A percentile compares a stretch with the other conserved stretches of the same genome.
Conservation (phyloP, 441 rosid genomes). For the Erysimum pusillum region DNA sequence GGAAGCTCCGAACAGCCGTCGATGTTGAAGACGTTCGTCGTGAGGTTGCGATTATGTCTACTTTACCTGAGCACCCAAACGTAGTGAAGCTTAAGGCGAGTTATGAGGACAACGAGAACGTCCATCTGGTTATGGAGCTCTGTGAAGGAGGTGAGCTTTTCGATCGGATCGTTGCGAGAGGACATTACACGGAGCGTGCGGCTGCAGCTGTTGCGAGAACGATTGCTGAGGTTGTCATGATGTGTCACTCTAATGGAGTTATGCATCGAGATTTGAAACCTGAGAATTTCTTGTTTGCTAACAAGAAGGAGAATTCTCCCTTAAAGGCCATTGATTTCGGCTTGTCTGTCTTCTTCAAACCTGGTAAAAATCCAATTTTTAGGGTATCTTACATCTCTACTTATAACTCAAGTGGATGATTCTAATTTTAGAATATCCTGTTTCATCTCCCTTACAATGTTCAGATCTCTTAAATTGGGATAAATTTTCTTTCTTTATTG, state of each 20-base stretch:
- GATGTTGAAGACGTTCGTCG: slow-evolving; percentile 91
- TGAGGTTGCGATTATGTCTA: slow-evolving; percentile 90
- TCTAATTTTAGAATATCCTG: slow-evolving; percentile 5
- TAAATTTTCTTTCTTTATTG: slow-evolving; percentile 9
- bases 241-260: slow-evolving; percentile 93
- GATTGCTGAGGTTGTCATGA: slow-evolving; percentile 86
- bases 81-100: slow-evolving; percentile 86
- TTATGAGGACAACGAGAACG: slow-evolving; percentile 87
- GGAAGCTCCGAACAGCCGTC: slow-evolving; percentile 85
- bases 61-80: slow-evolving; percentile 84
- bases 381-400: not conserved
- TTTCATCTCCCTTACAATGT: not conserved
- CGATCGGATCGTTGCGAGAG: slow-evolving; percentile 98
- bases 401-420: not conserved
- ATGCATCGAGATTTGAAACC: slow-evolving; percentile 97
- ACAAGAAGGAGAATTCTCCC: slow-evolving; percentile 84
- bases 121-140: slow-evolving; percentile 91
- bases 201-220: slow-evolving; percentile 85
- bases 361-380: slow-evolving; percentile 38
- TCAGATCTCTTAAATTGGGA: not conserved
- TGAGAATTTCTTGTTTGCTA: slow-evolving; percentile 90
- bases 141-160: slow-evolving; percentile 98
- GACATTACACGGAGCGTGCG: slow-evolving; percentile 90
- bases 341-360: slow-evolving; percentile 84
- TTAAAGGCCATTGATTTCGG: slow-evolving; percentile 96